Evolutionary conservation across 23 red algal genomes (phyloP), one percentile per base, ranked within the genome.

Genomic region (Gracilaria gracilis): DNA sequence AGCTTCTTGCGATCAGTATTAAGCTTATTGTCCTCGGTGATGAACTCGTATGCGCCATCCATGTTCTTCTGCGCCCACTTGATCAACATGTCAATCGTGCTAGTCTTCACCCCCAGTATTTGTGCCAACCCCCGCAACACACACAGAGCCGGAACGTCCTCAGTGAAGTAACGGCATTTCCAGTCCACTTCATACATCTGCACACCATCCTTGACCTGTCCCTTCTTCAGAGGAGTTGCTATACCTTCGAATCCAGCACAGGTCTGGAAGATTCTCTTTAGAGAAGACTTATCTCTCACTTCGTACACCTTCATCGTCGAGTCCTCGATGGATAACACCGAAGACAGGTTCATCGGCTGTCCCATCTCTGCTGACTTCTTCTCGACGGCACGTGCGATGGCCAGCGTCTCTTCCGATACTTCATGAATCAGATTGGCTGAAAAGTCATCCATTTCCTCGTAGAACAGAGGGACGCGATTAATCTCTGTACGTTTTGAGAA

Each of bases 161-260:
- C 89, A 25, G 89, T 82, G 36, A 93, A 85, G 69, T 93, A 93
- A 25, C 89, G 89, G 57, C 50, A 72, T 0, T 73, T 66, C 72
- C 73, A 93, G 57, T 93, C 89, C 23, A 83, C 77, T 54, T 79
- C 59, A 25, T 79, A 93, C 25, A 71, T 71, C 8, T 37, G 35
- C 51, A 69, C 54, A 14, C 77, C 65, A 29, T 83, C 57, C 36
- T 71, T 75, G 77, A 58, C 53, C 17, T 20, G 25, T 27, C 69
- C 39, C 86, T 89, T 40, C 32, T 64, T 66, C 57, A 93, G 85
- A 21, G 89, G 89, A 7, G 79, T 83, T 11, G 32, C n/a, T 36
- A 93, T 83, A 1, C 89, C 89, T 32, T 67, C 38, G 38, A 83
- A 93, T 0, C 80, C 89, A 21, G 61, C 48, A 59, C 78, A 83